A percentile compares a stretch with the other conserved stretches of the same genome.
Evolutionary conservation across 2,329 filamentous ascomycete species (phyloP).

Genomic region (Paecilomyces formosus): DNA sequence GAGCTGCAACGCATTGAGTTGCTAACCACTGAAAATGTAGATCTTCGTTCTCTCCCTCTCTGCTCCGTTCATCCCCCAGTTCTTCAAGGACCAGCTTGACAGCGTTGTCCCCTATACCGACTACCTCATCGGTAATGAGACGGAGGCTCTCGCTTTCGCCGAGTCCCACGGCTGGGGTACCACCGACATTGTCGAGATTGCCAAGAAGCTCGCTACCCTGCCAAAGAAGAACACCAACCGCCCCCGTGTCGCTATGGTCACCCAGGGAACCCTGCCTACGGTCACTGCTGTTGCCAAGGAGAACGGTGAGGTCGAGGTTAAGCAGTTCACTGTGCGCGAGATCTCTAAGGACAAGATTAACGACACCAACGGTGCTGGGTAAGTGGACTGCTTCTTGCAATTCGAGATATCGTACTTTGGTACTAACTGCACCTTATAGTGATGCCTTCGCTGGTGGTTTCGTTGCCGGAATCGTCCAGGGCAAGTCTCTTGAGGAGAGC

Average conservation of each 20-base stretch:
- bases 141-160: slow-evolving; percentile 82
- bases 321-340: slow-evolving; percentile 72
- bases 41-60: slow-evolving; percentile 83
- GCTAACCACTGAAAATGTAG: slow-evolving; percentile 23
- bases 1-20: neutral
- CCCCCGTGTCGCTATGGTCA: slow-evolving; percentile 82
- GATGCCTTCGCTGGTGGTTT: slow-evolving; percentile 96
- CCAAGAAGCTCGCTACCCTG: slow-evolving; percentile 73
- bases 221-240: slow-evolving; percentile 87
- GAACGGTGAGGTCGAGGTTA: slow-evolving; percentile 56
- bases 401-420: neutral
- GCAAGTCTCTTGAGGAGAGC: slow-evolving; percentile 67
- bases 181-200: slow-evolving; percentile 76
- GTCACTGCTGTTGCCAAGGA: slow-evolving; percentile 69
- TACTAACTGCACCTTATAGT: slow-evolving; percentile 32
- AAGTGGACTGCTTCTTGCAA: slow-evolving; percentile 17
- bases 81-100: slow-evolving; percentile 96
- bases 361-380: slow-evolving; percentile 91
- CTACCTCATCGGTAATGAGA: slow-evolving; percentile 95
- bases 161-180: slow-evolving; percentile 68
- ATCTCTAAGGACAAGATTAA: slow-evolving; percentile 74
- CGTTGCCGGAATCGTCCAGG: slow-evolving; percentile 78
- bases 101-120: slow-evolving; percentile 85
- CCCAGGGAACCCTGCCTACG: slow-evolving; percentile 88
- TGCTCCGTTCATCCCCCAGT: slow-evolving; percentile 90